Conservation (phyloP, 1,139 yeast species). For the Yamadazyma dendronema region DNA sequence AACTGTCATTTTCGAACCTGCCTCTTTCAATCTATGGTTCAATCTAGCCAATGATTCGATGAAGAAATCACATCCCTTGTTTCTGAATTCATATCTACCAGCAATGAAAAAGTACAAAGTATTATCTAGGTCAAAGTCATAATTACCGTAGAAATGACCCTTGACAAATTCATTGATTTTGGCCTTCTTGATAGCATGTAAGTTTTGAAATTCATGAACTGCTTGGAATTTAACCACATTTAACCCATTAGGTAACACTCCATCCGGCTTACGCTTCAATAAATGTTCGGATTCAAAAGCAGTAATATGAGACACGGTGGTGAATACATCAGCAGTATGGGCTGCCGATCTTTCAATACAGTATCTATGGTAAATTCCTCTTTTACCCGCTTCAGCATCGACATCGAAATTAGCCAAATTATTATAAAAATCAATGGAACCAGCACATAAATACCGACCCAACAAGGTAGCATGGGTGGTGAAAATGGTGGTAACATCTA, state of each 20-base stretch:
- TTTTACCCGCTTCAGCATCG: slow-evolving; percentile 95
- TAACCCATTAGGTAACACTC: slow-evolving; percentile 94
- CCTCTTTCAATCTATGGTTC: slow-evolving; percentile 79
- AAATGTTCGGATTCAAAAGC: slow-evolving; percentile 94
- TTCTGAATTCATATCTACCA: slow-evolving; percentile 94
- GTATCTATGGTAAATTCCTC: slow-evolving; percentile 96
- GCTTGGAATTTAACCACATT: slow-evolving; percentile 96
- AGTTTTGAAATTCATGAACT: slow-evolving; percentile 95
- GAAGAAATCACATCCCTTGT: slow-evolving; percentile 95
- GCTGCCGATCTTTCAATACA: slow-evolving; percentile 97
- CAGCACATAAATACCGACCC: slow-evolving; percentile 95
- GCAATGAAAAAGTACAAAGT: slow-evolving; percentile 95
- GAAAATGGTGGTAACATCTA: slow-evolving; percentile 92
- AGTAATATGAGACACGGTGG: slow-evolving; percentile 95
- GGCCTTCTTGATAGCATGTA: slow-evolving; percentile 88
- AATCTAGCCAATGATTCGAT: slow-evolving; percentile 91
- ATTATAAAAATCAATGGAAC: slow-evolving; percentile 92
- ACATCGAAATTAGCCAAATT: slow-evolving; percentile 89
- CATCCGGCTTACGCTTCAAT: slow-evolving; percentile 94
- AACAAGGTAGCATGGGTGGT: slow-evolving; percentile 96
- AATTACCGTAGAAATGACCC: slow-evolving; percentile 96
- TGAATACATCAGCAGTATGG: slow-evolving; percentile 94
- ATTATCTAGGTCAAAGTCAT: slow-evolving; percentile 91
- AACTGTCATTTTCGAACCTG: slow-evolving; percentile 85
- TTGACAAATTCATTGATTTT: slow-evolving; percentile 92